phyloP scores from a whole-genome alignment of 495 filamentous ascomycete genomes.

The Echria macrotheca region DNA sequence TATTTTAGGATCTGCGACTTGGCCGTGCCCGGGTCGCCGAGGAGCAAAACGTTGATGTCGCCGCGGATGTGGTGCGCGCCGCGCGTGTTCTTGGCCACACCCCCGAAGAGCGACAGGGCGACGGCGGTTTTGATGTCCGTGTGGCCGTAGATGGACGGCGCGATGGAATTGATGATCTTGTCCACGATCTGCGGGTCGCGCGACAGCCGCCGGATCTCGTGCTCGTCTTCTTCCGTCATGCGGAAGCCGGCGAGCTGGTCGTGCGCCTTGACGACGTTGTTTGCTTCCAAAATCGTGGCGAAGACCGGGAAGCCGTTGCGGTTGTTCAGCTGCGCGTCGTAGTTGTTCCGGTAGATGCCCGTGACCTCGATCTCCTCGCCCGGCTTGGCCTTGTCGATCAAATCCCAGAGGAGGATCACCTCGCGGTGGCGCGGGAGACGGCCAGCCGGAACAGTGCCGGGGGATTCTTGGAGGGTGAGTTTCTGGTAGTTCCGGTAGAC shows the following conservation, averaged over 20 bases:
- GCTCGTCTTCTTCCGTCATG: constrained; percentile 92
- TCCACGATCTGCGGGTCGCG: constrained; percentile 90
- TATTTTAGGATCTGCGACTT: constrained; percentile 99
- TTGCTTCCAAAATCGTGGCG: constrained; percentile 94
- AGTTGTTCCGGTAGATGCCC: constrained; percentile 97
- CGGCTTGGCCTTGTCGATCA: constrained; percentile 95
- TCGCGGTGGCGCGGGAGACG: constrained; percentile 93
- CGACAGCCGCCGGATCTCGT: constrained; percentile 78
- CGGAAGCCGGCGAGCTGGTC: constrained; percentile 97
- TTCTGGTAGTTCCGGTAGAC: constrained; percentile 99
- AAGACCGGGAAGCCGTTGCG: constrained; percentile 99
- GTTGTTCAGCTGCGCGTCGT: constrained; percentile 95
- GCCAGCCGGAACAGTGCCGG: constrained; percentile 93
- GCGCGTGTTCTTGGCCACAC: constrained; percentile 82
- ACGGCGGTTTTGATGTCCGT: constrained; percentile 96
- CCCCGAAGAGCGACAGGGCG: constrained; percentile 90
- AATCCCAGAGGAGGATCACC: constrained; percentile 92
- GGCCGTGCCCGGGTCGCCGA: constrained; percentile 96
- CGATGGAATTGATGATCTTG: constrained; percentile 90
- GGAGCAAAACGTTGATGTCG: constrained; percentile 96
- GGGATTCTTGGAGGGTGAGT: constrained; percentile 93
- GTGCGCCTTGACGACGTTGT: constrained; percentile 93
- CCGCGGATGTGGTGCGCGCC: constrained; percentile 89
- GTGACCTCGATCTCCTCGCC: constrained; percentile 98
- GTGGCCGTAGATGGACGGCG: constrained; percentile 96